Conservation (phyloP, 2,329 filamentous ascomycete genomes). For the Aspergillus ustus region DNA sequence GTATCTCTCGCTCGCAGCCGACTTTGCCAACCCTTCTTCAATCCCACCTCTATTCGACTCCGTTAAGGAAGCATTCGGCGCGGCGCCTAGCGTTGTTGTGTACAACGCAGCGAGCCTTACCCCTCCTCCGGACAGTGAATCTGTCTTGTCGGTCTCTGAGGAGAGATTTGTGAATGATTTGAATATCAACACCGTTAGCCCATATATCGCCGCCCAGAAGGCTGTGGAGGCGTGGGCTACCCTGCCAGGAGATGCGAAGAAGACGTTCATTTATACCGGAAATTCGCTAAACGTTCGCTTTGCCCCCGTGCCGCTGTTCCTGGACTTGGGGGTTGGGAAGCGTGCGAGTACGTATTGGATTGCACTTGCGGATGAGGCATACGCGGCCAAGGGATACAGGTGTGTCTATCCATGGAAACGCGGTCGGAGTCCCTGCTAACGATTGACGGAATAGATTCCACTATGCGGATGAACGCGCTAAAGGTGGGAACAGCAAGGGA, state of each 20-base stretch:
- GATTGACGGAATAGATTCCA: background rate
- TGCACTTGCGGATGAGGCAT: background rate
- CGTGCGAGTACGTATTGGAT: background rate
- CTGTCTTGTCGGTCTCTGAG: background rate
- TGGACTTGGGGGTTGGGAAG: background rate
- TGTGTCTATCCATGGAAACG: background rate
- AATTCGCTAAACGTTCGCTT: background rate
- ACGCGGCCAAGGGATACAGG: background rate
- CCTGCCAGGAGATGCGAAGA: background rate
- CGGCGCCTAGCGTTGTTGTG: background rate
- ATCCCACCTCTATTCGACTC: background rate
- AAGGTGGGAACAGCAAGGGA: background rate
- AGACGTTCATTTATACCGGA: conserved; percentile 13
- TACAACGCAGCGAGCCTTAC: background rate
- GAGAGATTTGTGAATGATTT: background rate
- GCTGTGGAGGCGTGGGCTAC: background rate
- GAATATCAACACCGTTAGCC: conserved; percentile 4
- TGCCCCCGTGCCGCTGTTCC: background rate
- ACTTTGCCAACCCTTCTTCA: background rate
- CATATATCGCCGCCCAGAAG: conserved; percentile 5
- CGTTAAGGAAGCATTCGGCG: background rate
- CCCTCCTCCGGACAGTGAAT: background rate
- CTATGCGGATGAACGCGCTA: background rate
- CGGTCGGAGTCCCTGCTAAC: background rate
- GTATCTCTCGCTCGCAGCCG: background rate